Base-by-base conservation (phyloP, 2,329 filamentous ascomycete genomes). In the Whalleya microplaca region DNA sequence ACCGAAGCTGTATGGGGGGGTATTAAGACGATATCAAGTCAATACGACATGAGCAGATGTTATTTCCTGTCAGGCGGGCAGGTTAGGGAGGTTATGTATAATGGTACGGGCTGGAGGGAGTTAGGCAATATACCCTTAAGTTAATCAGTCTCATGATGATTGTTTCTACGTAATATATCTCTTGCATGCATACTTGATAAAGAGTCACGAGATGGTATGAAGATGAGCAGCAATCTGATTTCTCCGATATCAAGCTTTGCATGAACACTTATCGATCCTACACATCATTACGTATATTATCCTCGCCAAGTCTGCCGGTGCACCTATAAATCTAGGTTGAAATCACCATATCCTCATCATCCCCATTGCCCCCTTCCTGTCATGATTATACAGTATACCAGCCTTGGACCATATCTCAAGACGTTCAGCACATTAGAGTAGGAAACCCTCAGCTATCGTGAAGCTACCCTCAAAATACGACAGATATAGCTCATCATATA, bases 41-140 rank as follows among this genome's bases (percentile, higher is more conserved):
- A 37, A 37, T 46, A 55, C 14, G 52, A 55, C 46, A 55, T 55
- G 52, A 55, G 52, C 16, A 55, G 52, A 46, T 55, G 52, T 19
- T 55, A 55, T 40, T 55, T 55, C 42, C 20, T 55, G 18, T 55
- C 52, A 10, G 47, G 52, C 9, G 52, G 52, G 12, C 46, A 46
- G 32, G 32, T 55, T 9, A 47, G 47, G n/a, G 52, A 55, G 41
- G 52, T 55, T 1, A 46, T 50, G 19, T 55, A 45, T 29, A 50
- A 55, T 21, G 52, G 52, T 10, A 55, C 47, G 21, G 47, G 46
- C 16, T 55, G 46, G 47, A 32, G 50, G 41, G 52, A 50, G 44
- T 23, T 55, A 6, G 52, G 52, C 18, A 50, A 41, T 42, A 46
- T 52, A 41, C 50, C 50, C 1, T 40, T 52, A 21, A 46, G 12